Evolutionary conservation across 805 yeast species (phyloP).

Genomic region (Pichia heedii): DNA sequence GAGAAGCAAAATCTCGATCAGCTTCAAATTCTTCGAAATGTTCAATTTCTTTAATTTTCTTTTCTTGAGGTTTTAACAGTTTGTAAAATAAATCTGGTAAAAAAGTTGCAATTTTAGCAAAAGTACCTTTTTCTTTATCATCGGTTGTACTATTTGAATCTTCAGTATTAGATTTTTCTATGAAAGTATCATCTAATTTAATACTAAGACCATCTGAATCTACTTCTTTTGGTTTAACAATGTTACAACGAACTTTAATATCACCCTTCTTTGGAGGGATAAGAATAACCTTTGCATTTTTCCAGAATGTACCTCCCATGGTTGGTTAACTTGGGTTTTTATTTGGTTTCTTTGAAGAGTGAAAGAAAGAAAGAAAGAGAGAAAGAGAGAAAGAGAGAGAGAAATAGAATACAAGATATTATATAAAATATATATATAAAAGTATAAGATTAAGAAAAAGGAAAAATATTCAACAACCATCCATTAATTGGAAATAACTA

Average conservation of each 20-base stretch:
- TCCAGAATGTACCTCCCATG: background rate
- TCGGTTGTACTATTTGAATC: background rate
- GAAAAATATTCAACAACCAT: too few relatives aligned
- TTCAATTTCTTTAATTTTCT: background rate
- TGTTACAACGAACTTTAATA: background rate
- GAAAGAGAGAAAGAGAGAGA: too few relatives aligned
- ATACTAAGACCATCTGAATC: background rate
- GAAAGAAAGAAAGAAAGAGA: too few relatives aligned
- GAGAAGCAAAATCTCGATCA: slow-evolving; percentile 4
- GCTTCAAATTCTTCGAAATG: slow-evolving; percentile 1
- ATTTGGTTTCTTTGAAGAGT: too few relatives aligned
- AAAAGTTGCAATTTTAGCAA: background rate
- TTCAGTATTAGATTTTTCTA: background rate
- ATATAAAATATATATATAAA: too few relatives aligned
- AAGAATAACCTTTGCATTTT: background rate
- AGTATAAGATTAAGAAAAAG: too few relatives aligned
- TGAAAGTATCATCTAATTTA: background rate
- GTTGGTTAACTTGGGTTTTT: too few relatives aligned
- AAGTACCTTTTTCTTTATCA: background rate
- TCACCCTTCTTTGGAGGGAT: slow-evolving; percentile 3
- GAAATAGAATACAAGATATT: too few relatives aligned
- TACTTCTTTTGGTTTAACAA: background rate
- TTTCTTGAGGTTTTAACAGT: background rate
- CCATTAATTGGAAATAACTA: too few relatives aligned
- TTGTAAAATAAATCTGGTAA: background rate